These are phyloP conservation scores for Globisporangium paroecandrum DNA, from an alignment of 352 stramenopile genomes.

Conservation along the genomic window DNA sequence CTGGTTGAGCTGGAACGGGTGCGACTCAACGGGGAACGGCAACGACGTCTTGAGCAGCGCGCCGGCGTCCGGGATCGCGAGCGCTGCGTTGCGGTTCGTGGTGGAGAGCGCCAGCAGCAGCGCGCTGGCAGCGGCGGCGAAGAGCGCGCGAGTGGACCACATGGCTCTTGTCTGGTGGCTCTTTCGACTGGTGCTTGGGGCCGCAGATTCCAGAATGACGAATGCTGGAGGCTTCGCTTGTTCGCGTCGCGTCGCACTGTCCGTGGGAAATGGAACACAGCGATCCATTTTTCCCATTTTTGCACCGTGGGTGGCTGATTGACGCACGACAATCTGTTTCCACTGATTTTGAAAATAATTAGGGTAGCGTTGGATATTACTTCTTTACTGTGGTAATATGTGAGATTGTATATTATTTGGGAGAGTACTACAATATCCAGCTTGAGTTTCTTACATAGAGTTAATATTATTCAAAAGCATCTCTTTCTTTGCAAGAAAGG, in stretches of 20 bases:
- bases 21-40: slow-evolving; percentile 49
- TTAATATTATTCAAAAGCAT: too few species aligned
- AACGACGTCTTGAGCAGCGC: slow-evolving; percentile 20
- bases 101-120: slow-evolving; percentile 12
- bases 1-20: slow-evolving; percentile 48
- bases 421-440: too few species aligned
- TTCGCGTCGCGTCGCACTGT: too few species aligned
- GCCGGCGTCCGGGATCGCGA: slow-evolving; percentile 13
- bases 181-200: slow-evolving; percentile 12
- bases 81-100: slow-evolving; percentile 6
- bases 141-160: not conserved
- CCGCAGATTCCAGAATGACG: slow-evolving; percentile 8
- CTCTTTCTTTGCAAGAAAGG: too few species aligned
- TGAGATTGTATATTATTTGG: too few species aligned
- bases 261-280: not conserved
- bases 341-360: too few species aligned
- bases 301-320: not conserved
- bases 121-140: not conserved
- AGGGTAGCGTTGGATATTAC: too few species aligned
- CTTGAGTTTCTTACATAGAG: too few species aligned
- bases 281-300: not conserved
- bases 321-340: too few species aligned
- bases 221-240: too few species aligned
- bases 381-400: too few species aligned
- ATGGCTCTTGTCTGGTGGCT: not conserved